Evolutionary conservation across 345 rosid genomes (phyloP).

Genomic region (Cochlearia excelsa): DNA sequence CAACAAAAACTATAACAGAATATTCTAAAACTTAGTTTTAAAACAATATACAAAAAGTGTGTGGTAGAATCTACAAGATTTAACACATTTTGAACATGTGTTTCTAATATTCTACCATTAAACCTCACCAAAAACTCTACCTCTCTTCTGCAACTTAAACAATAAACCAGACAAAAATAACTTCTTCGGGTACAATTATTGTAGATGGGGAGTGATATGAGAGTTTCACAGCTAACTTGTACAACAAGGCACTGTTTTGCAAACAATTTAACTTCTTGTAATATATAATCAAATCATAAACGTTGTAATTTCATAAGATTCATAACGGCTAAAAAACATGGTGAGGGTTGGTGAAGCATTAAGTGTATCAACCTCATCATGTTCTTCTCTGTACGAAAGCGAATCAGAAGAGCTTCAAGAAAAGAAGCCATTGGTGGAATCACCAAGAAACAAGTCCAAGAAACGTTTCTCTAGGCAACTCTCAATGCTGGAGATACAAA

Average conservation of each 20-base stretch:
- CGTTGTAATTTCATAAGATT: too few species aligned
- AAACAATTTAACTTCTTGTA: not conserved
- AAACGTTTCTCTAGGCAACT: slow-evolving; percentile 70
- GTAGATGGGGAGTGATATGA: too few species aligned
- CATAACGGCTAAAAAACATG: not conserved
- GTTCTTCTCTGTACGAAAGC: slow-evolving; percentile 38
- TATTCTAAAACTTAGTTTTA: too few species aligned
- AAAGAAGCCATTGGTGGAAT: slow-evolving; percentile 50
- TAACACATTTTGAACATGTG: too few species aligned
- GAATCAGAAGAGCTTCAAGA: slow-evolving; percentile 50
- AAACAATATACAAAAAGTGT: too few species aligned
- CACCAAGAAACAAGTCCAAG: slow-evolving; percentile 36
- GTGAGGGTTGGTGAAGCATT: slow-evolving; percentile 1
- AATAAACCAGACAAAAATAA: too few species aligned
- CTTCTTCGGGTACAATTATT: too few species aligned
- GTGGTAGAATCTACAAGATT: too few species aligned
- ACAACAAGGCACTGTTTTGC: not conserved
- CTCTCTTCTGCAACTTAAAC: too few species aligned
- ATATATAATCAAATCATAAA: too few species aligned
- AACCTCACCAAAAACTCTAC: too few species aligned
- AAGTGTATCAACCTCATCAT: slow-evolving; percentile 32
- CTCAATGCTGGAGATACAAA: slow-evolving; percentile 67
- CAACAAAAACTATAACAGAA: slow-evolving; percentile 16
- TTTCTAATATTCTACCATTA: too few species aligned
- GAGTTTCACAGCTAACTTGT: not conserved